These are phyloP conservation scores for Cladosporium velox DNA, from an alignment of 2,329 filamentous ascomycete genomes.

Conservation along the genomic window DNA sequence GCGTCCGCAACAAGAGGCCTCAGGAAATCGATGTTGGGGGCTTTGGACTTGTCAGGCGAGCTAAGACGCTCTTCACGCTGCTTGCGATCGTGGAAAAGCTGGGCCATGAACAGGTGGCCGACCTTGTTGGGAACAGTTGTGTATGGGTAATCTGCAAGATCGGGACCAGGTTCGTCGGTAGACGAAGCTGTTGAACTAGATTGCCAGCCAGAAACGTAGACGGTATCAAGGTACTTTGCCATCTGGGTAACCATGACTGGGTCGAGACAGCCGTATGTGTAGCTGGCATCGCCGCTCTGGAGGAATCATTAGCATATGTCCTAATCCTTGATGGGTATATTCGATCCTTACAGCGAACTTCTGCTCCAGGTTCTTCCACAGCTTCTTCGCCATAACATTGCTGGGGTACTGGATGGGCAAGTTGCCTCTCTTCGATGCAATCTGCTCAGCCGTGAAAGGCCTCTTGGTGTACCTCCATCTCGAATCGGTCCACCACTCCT, in stretches of 20 bases:
- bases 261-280: slow-evolving; percentile 95
- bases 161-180: slow-evolving; percentile 92
- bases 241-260: slow-evolving; percentile 99
- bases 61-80: slow-evolving; percentile 92
- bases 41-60: slow-evolving; percentile 69
- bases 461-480: slow-evolving; percentile 92
- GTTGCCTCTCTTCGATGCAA: slow-evolving; percentile 91
- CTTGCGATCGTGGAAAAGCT: slow-evolving; percentile 99
- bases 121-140: slow-evolving; percentile 99
- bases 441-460: slow-evolving; percentile 93
- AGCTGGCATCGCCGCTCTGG: slow-evolving; percentile 81
- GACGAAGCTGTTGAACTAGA: slow-evolving; percentile 94
- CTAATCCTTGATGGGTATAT: no score
- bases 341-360: slow-evolving; percentile 73
- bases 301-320: background rate
- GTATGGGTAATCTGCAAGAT: slow-evolving; percentile 92
- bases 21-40: slow-evolving; percentile 87
- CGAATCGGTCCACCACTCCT: slow-evolving; percentile 91
- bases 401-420: slow-evolving; percentile 90
- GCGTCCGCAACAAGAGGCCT: slow-evolving; percentile 95
- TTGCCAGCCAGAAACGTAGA: slow-evolving; percentile 99
- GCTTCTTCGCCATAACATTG: slow-evolving; percentile 87
- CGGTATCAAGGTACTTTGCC: slow-evolving; percentile 97
- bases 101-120: slow-evolving; percentile 93
- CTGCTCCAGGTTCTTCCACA: slow-evolving; percentile 85